Conservation (phyloP, 2,329 filamentous ascomycete genomes). For the Aurifilum marmelostoma region DNA sequence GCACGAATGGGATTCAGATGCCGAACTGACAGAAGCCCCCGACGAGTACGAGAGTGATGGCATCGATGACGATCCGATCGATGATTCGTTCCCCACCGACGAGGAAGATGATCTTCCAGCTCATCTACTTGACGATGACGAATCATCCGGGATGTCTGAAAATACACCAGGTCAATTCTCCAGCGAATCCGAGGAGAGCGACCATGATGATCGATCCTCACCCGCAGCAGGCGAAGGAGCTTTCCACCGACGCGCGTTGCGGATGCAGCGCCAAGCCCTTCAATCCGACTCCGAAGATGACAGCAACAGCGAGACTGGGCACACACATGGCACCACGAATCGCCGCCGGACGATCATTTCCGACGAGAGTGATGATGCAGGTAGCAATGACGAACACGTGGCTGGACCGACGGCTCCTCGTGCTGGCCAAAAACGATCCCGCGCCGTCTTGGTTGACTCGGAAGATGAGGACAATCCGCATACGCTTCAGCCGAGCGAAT, state of each 20-base stretch:
- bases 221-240: neutral
- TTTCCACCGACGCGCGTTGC: neutral
- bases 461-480: slow-evolving; percentile 12
- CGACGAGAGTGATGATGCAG: slow-evolving; percentile 9
- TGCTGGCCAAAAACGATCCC: neutral
- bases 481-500: neutral
- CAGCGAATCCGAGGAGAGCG: slow-evolving; percentile 5
- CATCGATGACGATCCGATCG: slow-evolving; percentile 42
- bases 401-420: neutral
- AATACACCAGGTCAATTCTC: neutral
- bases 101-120: slow-evolving; percentile 31
- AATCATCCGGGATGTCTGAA: neutral
- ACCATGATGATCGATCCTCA: neutral
- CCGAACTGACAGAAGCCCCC: slow-evolving; percentile 23
- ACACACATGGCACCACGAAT: neutral
- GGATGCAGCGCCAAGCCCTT: slow-evolving; percentile 10
- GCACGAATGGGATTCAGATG: slow-evolving; percentile 26
- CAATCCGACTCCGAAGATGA: slow-evolving; percentile 15
- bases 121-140: slow-evolving; percentile 22
- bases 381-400: neutral
- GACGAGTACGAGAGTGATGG: slow-evolving; percentile 45
- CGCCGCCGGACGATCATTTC: neutral
- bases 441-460: slow-evolving; percentile 9
- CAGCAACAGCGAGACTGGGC: slow-evolving; percentile 9
- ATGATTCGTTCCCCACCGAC: slow-evolving; percentile 31